phyloP scores from a whole-genome alignment of 1,284 basidiomycete species.

The Inonotus hispidus region DNA sequence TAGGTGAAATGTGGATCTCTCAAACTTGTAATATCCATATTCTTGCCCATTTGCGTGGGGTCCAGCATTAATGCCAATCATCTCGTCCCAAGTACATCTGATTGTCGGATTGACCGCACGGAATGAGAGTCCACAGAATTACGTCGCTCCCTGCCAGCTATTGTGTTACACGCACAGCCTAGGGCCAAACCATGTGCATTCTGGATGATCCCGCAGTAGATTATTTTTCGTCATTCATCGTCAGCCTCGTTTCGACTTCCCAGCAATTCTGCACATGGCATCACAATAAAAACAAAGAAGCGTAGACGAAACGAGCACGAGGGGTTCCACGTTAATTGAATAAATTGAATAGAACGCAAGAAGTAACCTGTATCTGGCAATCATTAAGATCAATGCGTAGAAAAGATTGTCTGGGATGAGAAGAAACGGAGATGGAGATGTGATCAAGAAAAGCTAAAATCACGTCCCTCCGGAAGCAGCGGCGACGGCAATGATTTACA shows the following conservation, averaged over 20 bases:
- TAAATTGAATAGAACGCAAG: neutral
- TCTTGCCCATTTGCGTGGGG: neutral
- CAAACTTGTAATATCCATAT: neutral
- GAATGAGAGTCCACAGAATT: neutral
- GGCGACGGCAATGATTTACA: constrained; percentile 8
- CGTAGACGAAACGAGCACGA: neutral
- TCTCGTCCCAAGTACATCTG: neutral
- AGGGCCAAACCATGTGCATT: neutral
- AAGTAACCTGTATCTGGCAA: neutral
- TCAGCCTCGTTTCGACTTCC: neutral
- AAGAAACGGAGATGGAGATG: neutral
- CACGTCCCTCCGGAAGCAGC: neutral
- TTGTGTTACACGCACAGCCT: neutral
- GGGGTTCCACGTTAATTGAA: neutral
- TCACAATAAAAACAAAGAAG: neutral
- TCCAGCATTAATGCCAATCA: neutral
- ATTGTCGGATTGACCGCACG: neutral
- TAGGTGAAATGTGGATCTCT: neutral
- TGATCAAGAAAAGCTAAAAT: neutral
- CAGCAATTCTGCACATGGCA: neutral
- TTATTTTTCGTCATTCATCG: neutral
- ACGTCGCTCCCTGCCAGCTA: neutral
- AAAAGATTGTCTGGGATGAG: neutral
- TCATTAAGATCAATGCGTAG: neutral
- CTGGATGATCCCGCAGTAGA: neutral